Evolutionary conservation across 768 basidiomycete species (phyloP).

Genomic region (Lactifluus echinatus): DNA sequence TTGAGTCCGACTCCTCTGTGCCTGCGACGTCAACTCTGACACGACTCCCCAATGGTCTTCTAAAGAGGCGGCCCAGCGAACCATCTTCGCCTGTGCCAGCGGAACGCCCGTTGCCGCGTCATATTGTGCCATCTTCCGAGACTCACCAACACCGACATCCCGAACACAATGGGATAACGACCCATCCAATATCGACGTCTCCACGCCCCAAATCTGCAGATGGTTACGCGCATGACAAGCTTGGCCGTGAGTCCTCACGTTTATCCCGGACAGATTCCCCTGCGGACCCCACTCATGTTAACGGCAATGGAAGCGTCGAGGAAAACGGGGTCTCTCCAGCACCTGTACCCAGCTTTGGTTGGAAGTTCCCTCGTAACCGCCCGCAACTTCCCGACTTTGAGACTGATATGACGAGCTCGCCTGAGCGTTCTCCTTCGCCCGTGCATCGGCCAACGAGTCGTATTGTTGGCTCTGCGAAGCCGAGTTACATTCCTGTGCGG

Average conservation of each 20-base stretch:
- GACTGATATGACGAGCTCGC: conserved; percentile 26
- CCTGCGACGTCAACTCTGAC: background rate
- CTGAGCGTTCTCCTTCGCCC: conserved; percentile 20
- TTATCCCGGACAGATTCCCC: conserved; percentile 10
- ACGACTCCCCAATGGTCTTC: background rate
- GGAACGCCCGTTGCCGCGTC: background rate
- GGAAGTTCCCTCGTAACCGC: conserved; percentile 32
- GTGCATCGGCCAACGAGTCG: conserved; percentile 24
- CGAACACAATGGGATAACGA: conserved; percentile 1
- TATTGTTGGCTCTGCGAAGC: conserved; percentile 20
- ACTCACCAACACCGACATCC: background rate
- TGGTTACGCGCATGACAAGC: conserved; percentile 1
- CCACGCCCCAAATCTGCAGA: background rate
- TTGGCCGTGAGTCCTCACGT: background rate
- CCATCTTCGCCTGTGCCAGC: background rate
- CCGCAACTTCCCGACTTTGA: conserved; percentile 34
- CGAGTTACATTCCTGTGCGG: conserved; percentile 40
- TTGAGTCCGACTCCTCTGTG: conserved; percentile 1
- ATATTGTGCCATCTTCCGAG: background rate
- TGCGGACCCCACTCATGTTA: background rate
- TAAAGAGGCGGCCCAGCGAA: background rate
- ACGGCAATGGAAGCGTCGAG: conserved; percentile 14
- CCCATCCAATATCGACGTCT: background rate
- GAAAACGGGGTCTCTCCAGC: conserved; percentile 18
- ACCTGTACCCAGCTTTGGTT: conserved; percentile 28